These are phyloP conservation scores for Thelonectria blattea DNA, from an alignment of 2,329 filamentous ascomycete species.

Conservation along the genomic window DNA sequence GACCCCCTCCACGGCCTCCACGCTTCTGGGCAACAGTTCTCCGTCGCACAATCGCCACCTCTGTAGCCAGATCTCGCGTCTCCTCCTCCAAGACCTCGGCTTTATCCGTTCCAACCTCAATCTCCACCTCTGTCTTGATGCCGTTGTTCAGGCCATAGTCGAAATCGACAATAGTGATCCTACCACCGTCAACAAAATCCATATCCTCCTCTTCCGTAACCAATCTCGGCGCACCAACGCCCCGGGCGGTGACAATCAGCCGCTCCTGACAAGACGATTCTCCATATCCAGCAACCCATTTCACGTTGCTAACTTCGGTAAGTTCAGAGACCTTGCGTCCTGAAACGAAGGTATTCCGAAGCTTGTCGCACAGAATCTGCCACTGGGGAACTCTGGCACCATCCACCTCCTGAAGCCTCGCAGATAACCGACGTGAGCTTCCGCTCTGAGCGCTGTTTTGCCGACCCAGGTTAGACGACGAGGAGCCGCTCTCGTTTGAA, in stretches of 20 bases:
- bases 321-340: constrained; percentile 71
- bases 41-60: constrained; percentile 79
- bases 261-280: constrained; percentile 57
- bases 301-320: constrained; percentile 69
- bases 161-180: constrained; percentile 77
- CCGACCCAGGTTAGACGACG: constrained; percentile 37
- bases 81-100: constrained; percentile 77
- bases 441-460: constrained; percentile 40
- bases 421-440: constrained; percentile 42
- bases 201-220: constrained; percentile 73
- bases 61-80: constrained; percentile 74
- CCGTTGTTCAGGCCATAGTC: constrained; percentile 66
- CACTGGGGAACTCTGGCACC: constrained; percentile 64
- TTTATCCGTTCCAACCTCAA: constrained; percentile 75
- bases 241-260: constrained; percentile 75
- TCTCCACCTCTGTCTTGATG: constrained; percentile 62
- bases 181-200: constrained; percentile 79
- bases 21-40: constrained; percentile 72
- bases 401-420: constrained; percentile 38
- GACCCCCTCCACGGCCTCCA: constrained; percentile 48
- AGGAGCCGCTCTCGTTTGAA: constrained; percentile 30
- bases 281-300: constrained; percentile 70
- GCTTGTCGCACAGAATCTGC: constrained; percentile 71
- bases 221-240: constrained; percentile 64
- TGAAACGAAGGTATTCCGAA: constrained; percentile 72